Percentiles rank a stretch among this genome's conserved stretches.
Conservation (phyloP, 2,329 filamentous ascomycete species). For the Ophiostoma sp. region DNA sequence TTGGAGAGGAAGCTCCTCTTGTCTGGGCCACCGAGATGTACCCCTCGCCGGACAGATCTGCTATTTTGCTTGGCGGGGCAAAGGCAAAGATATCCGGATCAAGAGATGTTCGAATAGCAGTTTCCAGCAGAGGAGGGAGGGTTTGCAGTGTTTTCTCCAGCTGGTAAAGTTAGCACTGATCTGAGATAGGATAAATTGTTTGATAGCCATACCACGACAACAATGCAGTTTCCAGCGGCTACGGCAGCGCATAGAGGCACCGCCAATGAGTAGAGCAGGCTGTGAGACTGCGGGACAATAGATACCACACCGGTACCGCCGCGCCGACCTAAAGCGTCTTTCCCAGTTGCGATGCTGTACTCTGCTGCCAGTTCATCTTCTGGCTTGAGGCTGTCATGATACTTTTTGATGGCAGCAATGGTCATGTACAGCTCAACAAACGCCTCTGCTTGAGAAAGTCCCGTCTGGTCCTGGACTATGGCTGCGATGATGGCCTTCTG, state of each 20-base stretch:
- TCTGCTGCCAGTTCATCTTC: conserved; percentile 31
- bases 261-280: conserved; percentile 34
- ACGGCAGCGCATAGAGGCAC: conserved; percentile 35
- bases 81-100: background rate
- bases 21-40: background rate
- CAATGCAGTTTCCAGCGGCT: conserved; percentile 36
- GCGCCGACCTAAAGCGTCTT: conserved; percentile 29
- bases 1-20: background rate
- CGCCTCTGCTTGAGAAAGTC: conserved; percentile 34
- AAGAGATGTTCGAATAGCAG: background rate
- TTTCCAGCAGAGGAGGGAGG: background rate
- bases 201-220: conserved; percentile 30
- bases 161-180: background rate
- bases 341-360: conserved; percentile 32
- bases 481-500: conserved; percentile 33
- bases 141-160: background rate
- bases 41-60: background rate
- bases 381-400: conserved; percentile 32
- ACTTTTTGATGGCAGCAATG: conserved; percentile 32
- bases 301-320: conserved; percentile 32
- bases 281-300: conserved; percentile 33
- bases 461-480: conserved; percentile 32
- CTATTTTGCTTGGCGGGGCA: background rate
- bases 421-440: conserved; percentile 33
- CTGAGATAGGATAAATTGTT: background rate